A percentile compares a stretch with the other conserved stretches of the same genome.
Evolutionary conservation across 495 filamentous ascomycete genomes (phyloP).

Genomic region (Hypoxylon cercidicola): DNA sequence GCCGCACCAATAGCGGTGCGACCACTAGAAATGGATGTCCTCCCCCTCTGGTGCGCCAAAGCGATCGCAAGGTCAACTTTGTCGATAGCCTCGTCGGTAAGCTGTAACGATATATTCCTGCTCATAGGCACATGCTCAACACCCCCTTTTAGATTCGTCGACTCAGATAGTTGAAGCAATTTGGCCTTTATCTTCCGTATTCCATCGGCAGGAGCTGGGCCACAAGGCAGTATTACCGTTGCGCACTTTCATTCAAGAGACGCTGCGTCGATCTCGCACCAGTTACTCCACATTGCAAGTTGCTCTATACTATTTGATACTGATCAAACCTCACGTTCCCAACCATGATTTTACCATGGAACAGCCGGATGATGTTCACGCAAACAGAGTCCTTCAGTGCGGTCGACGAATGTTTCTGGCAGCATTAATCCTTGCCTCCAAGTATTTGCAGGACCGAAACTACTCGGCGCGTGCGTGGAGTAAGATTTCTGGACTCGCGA

Average conservation of each 20-base stretch:
- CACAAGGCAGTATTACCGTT: slow-evolving; percentile 83
- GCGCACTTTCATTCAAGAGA: slow-evolving; percentile 96
- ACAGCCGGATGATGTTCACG: slow-evolving; percentile 77
- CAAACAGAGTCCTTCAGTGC: slow-evolving; percentile 87
- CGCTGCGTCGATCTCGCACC: slow-evolving; percentile 89
- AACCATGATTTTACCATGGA: slow-evolving; percentile 85
- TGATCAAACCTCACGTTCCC: slow-evolving; percentile 92
- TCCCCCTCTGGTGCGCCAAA: slow-evolving; percentile 86
- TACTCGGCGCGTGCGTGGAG: slow-evolving; percentile 98
- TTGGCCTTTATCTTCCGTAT: slow-evolving; percentile 83
- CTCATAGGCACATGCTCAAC: slow-evolving; percentile 41
- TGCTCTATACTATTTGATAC: slow-evolving; percentile 92
- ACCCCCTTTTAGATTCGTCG: slow-evolving; percentile 80
- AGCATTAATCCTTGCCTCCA: slow-evolving; percentile 90
- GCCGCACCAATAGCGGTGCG: slow-evolving; percentile 71
- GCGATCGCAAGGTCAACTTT: slow-evolving; percentile 93
- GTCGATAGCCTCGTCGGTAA: slow-evolving; percentile 99
- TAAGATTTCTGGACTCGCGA: slow-evolving; percentile 93
- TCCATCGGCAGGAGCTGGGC: slow-evolving; percentile 65
- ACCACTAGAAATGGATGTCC: slow-evolving; percentile 72
- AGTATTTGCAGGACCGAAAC: slow-evolving; percentile 97
- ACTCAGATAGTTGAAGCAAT: slow-evolving; percentile 97
- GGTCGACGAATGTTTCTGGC: slow-evolving; percentile 97
- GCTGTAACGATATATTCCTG: slow-evolving; percentile 50
- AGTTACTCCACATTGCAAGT: slow-evolving; percentile 98